phyloP scores from a whole-genome alignment of 305 asterid genomes.

The Lippia alba region DNA sequence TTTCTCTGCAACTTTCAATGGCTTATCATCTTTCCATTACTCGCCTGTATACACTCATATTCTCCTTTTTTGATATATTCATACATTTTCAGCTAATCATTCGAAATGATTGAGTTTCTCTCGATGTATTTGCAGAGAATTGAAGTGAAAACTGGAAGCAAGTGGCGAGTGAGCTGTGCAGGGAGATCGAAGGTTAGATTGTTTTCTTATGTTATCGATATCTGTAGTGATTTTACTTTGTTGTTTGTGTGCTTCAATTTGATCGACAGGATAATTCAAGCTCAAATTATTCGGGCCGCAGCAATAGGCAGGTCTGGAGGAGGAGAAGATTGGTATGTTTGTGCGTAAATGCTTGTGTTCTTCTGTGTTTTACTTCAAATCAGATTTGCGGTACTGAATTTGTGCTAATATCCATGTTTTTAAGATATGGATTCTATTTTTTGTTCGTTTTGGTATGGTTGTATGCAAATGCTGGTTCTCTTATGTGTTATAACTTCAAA shows the following conservation, averaged over 20 bases:
- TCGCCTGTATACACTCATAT: slow-evolving; percentile 37
- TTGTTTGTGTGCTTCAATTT: neutral
- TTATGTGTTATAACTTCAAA: too few species aligned
- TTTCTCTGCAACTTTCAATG: slow-evolving; percentile 33
- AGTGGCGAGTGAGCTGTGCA: slow-evolving; percentile 43
- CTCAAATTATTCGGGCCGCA: slow-evolving; percentile 54
- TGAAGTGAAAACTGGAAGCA: slow-evolving; percentile 47
- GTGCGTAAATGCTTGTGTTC: neutral
- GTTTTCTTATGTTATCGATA: neutral
- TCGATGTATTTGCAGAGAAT: slow-evolving; percentile 49
- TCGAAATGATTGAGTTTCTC: neutral
- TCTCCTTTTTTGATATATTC: neutral
- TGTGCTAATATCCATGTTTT: neutral
- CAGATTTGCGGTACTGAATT: neutral
- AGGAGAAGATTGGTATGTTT: slow-evolving; percentile 76
- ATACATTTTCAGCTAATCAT: neutral
- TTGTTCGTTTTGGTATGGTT: neutral
- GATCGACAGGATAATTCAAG: slow-evolving; percentile 55
- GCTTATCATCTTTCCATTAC: slow-evolving; percentile 36
- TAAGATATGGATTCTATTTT: neutral
- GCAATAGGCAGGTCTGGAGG: slow-evolving; percentile 79
- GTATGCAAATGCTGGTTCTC: too few species aligned
- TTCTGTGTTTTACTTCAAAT: neutral
- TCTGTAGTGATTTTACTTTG: neutral
- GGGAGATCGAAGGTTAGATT: slow-evolving; percentile 55